A percentile compares a stretch with the other conserved stretches of the same genome.
phyloP scores from a whole-genome alignment of 768 basidiomycete genomes.

The Collybiopsis luxurians region DNA sequence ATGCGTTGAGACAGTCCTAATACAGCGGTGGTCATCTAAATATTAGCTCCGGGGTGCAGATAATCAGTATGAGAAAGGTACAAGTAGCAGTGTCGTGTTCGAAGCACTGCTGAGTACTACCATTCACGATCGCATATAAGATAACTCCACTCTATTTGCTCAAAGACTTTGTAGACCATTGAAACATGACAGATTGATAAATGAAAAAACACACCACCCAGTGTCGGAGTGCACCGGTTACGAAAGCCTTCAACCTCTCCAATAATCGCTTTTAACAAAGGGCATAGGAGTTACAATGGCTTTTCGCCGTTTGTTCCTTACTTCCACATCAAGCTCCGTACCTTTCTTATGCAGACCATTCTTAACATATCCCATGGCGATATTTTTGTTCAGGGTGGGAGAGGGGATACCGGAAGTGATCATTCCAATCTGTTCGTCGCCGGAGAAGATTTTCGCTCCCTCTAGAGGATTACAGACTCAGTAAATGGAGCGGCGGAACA shows the following conservation, averaged over 20 bases:
- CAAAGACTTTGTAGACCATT: no score
- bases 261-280: conserved; percentile 83
- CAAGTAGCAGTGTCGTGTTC: no score
- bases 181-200: no score
- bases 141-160: no score
- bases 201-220: no score
- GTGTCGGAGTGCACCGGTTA: no score
- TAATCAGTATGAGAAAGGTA: no score
- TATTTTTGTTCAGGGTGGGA: conserved; percentile 84
- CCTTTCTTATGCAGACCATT: conserved; percentile 89
- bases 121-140: no score
- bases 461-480: conserved; percentile 24
- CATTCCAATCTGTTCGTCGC: conserved; percentile 60
- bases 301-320: conserved; percentile 75
- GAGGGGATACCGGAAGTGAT: conserved; percentile 97
- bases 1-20: no score
- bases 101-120: no score
- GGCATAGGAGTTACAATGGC: conserved; percentile 84
- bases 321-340: conserved; percentile 79
- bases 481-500: background rate
- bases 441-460: conserved; percentile 70
- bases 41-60: no score
- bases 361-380: conserved; percentile 92
- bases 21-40: no score
- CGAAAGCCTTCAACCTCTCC: conserved; percentile 43